A percentile compares a stretch with the other conserved stretches of the same genome.
These are phyloP conservation scores for Trametes versicolor DNA, from an alignment of 1,284 basidiomycete genomes.

Conservation along the genomic window DNA sequence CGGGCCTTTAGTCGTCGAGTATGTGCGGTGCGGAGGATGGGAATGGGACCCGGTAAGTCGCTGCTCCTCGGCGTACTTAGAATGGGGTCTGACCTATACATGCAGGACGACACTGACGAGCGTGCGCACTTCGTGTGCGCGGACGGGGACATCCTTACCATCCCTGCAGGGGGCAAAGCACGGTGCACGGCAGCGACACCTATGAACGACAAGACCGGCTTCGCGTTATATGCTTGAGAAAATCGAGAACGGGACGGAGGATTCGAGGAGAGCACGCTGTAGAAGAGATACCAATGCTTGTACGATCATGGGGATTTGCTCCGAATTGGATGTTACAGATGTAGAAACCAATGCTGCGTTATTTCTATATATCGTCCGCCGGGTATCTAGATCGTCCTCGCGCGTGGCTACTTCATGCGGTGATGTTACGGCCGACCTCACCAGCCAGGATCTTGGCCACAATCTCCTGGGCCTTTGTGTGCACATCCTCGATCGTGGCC, in stretches of 20 bases:
- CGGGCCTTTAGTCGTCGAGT: conserved; percentile 78
- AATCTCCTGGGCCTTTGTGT: conserved; percentile 66
- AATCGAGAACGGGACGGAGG: conserved; percentile 6
- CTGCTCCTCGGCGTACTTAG: conserved; percentile 5
- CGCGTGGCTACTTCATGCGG: conserved; percentile 30
- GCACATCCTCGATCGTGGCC: conserved; percentile 78
- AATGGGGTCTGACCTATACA: conserved; percentile 8
- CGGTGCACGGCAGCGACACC: conserved; percentile 53
- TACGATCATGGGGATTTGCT: conserved; percentile 7
- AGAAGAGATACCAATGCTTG: conserved; percentile 4
- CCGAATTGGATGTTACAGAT: conserved; percentile 12
- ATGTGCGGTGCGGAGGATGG: conserved; percentile 83
- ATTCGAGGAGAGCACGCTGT: neutral
- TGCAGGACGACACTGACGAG: conserved; percentile 63
- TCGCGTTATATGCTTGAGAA: conserved; percentile 55
- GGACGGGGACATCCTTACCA: conserved; percentile 74
- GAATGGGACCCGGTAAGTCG: conserved; percentile 83
- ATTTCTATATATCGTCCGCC: conserved; percentile 17
- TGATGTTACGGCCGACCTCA: conserved; percentile 39
- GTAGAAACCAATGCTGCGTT: conserved; percentile 21
- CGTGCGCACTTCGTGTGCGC: conserved; percentile 75
- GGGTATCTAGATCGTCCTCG: conserved; percentile 25
- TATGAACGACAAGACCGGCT: conserved; percentile 47
- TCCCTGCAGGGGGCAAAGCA: conserved; percentile 65
- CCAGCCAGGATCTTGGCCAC: conserved; percentile 55